Evolutionary conservation across 176 grass and related monocot species (phyloP), one percentile per base, ranked within the genome.

Genomic region (Calamus simplicifolius): DNA sequence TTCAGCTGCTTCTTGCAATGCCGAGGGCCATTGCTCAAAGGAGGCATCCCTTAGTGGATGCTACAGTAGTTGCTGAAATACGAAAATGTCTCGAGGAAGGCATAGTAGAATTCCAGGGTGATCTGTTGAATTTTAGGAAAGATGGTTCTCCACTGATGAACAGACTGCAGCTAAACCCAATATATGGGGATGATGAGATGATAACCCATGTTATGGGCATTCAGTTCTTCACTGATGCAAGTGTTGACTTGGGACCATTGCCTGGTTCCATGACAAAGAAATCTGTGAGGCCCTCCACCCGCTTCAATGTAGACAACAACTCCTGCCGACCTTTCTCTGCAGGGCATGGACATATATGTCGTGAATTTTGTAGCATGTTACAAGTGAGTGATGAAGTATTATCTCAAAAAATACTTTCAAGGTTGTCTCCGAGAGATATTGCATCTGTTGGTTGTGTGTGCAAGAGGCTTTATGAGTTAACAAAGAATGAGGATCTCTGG

Each of bases 1-100:
- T 89, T 73, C 90, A 89, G 85, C 30, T 85, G 89, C 19, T 95
- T 95, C 67, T 78, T 95, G 60, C 89, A 95, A 65, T 89, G 85
- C 51, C 81, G 89, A 85, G 89, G 89, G 2, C 89, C 89, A 28
- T 95, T 71, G 89, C 89, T 67, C 81, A 85, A 59, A 79, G 89
- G 63, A 80, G 85, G 49, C 89, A 95, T 59, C 85, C 84, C 0
- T 68, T 95, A 74, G 89, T 95, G 35, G 80, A 88, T 74, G 78
- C 81, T 21, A 35, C 68, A 16, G 60, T 95, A 48, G 78, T 89
- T 68, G 77, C 78, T 28, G 81, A 82, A 67, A 95, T 95, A 52
- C 68, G 61, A 27, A 78, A 52, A 63, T 95, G 84, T 25, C 51
- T 85, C 63, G 89, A 95, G 62, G 80, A 80, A 0, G 89, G 85